Conservation (phyloP, 1,284 basidiomycete species). For the Crocinoboletus sp. region DNA sequence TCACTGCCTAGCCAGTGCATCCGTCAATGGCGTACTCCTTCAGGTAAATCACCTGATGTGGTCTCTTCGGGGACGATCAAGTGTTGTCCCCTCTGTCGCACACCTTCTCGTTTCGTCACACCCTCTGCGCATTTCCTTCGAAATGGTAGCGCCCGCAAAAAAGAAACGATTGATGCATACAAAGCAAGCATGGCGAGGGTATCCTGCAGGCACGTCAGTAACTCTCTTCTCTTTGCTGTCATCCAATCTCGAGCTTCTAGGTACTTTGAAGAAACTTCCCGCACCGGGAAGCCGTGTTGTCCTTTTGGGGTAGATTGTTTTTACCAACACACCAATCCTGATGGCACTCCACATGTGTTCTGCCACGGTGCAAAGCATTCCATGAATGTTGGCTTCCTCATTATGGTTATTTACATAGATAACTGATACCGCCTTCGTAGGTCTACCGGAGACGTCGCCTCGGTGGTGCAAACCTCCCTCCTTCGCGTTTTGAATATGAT, state of each 20-base stretch:
- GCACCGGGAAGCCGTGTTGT: conserved; percentile 46
- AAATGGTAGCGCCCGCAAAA: conserved; percentile 49
- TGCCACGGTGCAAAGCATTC: conserved; percentile 48
- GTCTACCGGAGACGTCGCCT: conserved; percentile 25
- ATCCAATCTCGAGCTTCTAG: conserved; percentile 32
- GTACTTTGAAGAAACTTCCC: conserved; percentile 56
- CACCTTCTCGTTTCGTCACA: conserved; percentile 56
- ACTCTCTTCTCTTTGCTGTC: background rate
- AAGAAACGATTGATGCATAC: conserved; percentile 48
- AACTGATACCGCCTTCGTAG: conserved; percentile 11
- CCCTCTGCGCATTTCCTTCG: conserved; percentile 64
- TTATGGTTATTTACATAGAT: background rate
- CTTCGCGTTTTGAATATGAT: conserved; percentile 23
- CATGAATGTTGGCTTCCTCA: conserved; percentile 40
- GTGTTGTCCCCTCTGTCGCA: conserved; percentile 70
- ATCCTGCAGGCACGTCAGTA: conserved; percentile 51
- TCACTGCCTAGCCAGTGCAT: conserved; percentile 50
- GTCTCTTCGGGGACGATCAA: conserved; percentile 56
- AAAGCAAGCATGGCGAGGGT: conserved; percentile 66
- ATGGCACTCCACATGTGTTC: conserved; percentile 59
- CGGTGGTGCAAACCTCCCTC: conserved; percentile 16
- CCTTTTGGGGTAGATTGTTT: conserved; percentile 76
- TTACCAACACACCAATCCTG: conserved; percentile 61
- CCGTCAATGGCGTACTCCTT: conserved; percentile 63
- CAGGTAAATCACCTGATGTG: conserved; percentile 47